Base-by-base conservation (phyloP, 2,329 filamentous ascomycete genomes). In the Talaromyces funiculosus region DNA sequence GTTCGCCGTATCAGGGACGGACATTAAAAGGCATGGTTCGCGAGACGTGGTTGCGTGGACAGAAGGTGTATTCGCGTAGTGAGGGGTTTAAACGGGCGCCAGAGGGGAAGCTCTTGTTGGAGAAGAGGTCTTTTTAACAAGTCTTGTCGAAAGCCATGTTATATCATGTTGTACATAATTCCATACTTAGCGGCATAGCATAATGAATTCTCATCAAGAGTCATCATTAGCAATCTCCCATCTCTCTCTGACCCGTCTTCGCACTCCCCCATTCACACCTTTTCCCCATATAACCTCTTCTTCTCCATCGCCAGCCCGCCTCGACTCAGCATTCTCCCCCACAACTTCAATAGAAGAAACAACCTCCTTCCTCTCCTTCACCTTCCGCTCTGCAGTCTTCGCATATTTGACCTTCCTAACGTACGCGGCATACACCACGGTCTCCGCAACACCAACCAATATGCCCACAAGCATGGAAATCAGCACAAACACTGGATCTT, bases 1-100 rank as follows among this genome's bases (percentile, higher is more conserved):
- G 91, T 79, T 92, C 88, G 60, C 92, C 92, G 0, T 97, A 95
- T 81, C 89, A 96, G 73, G 90, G 90, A 20, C 89, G 88, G 74
- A 82, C 79, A 33, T 87, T 97, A 68, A 83, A 81, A 51, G 92
- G 92, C 1, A 84, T 91, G 62, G 92, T 96, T 10, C 80, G 78
- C 61, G 90, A 95, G 81, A 96, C 92, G 7, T 96, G 90, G 89
- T 71, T 97, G 63, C 82, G 92, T 6, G 92, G 92, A 0, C 79
- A 78, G 64, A 86, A 83, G 72, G 82, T 96, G n/a, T 95, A 89
- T 73, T 82, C 84, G 64, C 80, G 89, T 33, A 86, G 84, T n/a
- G 67, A 70, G n/a, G 75, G 75, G 20, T 79, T 79, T 61, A 67
- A 67, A 45, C 72, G 73, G 62, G 64, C 65, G 9, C 74, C 74